Percentiles rank a stretch among this genome's conserved stretches.
phyloP scores from a whole-genome alignment of 192 early-diverging fungal genomes.

The Dissophora globulifera region DNA sequence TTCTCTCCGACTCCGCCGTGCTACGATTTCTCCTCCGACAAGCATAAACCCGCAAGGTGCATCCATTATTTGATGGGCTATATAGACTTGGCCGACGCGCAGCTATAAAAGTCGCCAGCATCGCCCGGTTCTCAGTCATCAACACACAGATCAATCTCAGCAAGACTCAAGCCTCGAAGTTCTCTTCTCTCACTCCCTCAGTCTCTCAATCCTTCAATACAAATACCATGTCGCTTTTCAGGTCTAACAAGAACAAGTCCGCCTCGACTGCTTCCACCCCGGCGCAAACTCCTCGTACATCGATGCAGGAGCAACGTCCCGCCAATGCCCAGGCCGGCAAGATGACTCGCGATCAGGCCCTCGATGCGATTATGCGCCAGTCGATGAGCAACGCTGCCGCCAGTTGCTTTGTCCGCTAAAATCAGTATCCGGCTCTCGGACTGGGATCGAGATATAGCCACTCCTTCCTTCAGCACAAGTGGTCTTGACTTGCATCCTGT shows the following conservation, averaged over 20 bases:
- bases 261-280: conserved; percentile 34
- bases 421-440: no score
- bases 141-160: no score
- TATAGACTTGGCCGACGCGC: no score
- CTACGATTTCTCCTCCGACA: no score
- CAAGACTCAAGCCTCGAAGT: neutral
- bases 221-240: conserved; percentile 31
- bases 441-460: no score
- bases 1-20: no score
- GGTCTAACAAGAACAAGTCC: conserved; percentile 40
- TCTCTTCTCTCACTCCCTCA: neutral
- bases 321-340: neutral
- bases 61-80: no score
- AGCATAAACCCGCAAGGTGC: no score
- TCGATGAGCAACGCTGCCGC: conserved; percentile 5
- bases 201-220: neutral
- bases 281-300: conserved; percentile 34
- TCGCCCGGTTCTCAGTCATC: no score
- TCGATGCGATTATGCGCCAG: conserved; percentile 2
- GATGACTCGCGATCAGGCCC: conserved; percentile 22
- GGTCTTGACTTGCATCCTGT: no score
- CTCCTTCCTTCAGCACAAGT: no score
- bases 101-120: no score
- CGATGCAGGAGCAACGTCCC: conserved; percentile 11
- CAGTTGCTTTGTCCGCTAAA: neutral